Evolutionary conservation across 1,284 basidiomycete genomes (phyloP).

Genomic region (Rhodotorula sp.): DNA sequence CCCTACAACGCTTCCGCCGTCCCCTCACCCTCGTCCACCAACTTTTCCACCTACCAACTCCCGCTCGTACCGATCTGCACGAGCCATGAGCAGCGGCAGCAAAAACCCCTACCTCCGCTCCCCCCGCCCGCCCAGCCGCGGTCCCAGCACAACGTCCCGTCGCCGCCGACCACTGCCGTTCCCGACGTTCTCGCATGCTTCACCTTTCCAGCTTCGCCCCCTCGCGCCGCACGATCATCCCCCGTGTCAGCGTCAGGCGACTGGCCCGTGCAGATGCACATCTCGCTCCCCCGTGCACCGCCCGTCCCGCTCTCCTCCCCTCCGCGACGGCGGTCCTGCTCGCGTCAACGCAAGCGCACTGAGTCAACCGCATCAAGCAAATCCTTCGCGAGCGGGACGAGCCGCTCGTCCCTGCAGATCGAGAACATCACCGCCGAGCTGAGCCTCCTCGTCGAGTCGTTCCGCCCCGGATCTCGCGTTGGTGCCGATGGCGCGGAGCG

Average conservation of each 20-base stretch:
- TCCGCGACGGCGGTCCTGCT: neutral
- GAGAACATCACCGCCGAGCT: conserved; percentile 3
- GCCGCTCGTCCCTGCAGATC: neutral
- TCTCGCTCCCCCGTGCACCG: neutral
- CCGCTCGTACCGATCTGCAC: too few species aligned
- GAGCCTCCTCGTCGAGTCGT: neutral
- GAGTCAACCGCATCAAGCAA: neutral
- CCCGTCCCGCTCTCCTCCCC: neutral
- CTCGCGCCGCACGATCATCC: neutral
- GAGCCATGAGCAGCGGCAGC: too few species aligned
- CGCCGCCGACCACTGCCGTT: neutral
- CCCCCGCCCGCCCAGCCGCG: neutral
- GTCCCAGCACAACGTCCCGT: neutral
- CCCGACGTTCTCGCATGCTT: neutral
- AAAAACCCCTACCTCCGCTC: neutral
- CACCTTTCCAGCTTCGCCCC: neutral
- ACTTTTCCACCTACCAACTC: neutral
- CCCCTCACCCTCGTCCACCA: neutral
- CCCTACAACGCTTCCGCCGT: neutral
- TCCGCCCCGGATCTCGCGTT: too few species aligned
- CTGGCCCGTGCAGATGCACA: neutral
- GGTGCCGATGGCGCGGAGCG: neutral
- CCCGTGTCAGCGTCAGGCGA: neutral
- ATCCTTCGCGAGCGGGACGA: neutral
- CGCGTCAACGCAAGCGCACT: neutral